Percentiles rank a stretch among this genome's conserved stretches.
Evolutionary conservation across 1,284 basidiomycete genomes (phyloP).

Genomic region (Entoloma clypeatum): DNA sequence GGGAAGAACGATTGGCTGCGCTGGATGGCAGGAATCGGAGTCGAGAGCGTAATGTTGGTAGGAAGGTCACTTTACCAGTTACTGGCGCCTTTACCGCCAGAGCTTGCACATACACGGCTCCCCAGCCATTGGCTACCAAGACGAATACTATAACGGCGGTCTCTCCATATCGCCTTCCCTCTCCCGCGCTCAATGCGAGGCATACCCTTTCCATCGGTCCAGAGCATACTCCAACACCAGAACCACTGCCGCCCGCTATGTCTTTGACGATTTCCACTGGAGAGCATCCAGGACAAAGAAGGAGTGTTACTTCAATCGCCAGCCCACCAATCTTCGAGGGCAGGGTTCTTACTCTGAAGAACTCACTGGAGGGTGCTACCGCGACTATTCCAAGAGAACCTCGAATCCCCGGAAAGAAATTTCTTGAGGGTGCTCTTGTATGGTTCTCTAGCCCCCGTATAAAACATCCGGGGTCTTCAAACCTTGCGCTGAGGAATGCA

Average conservation of each 20-base stretch:
- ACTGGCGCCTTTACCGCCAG: background rate
- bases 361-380: background rate
- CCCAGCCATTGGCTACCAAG: slow-evolving; percentile 6
- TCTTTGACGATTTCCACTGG: no score
- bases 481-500: slow-evolving; percentile 22
- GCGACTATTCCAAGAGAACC: no score
- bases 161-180: background rate
- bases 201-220: background rate
- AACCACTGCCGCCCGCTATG: no score
- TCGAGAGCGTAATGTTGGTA: background rate
- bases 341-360: background rate
- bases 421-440: slow-evolving; percentile 17
- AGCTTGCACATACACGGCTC: background rate
- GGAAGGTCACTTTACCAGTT: background rate
- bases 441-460: slow-evolving; percentile 19
- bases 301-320: no score
- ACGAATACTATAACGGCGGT: background rate
- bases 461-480: slow-evolving; percentile 14
- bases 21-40: slow-evolving; percentile 8
- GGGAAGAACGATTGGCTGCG: slow-evolving; percentile 33
- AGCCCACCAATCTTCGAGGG: background rate
- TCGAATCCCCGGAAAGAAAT: background rate
- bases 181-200: slow-evolving; percentile 1
- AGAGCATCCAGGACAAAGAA: no score
- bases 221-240: no score